Percentiles rank a stretch among this genome's conserved stretches.
phyloP scores from a whole-genome alignment of 2,329 filamentous ascomycete species.

The Xylariales sp. region DNA sequence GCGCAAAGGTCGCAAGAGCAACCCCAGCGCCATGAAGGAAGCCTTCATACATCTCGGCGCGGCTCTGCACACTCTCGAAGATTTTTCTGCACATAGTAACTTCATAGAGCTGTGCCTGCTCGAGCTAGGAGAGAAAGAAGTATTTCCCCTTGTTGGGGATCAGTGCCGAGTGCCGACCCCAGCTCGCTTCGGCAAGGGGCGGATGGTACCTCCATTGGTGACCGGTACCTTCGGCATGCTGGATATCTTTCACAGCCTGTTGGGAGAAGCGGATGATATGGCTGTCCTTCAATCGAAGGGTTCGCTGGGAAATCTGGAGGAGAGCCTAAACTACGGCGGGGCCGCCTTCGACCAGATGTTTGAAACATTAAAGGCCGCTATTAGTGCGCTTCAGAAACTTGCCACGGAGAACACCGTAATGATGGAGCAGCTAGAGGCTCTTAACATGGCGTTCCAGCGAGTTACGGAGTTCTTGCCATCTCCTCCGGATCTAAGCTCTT shows the following conservation, averaged over 20 bases:
- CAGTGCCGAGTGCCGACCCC: slow-evolving; percentile 27
- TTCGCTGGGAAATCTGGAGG: slow-evolving; percentile 20
- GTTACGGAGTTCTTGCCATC: slow-evolving; percentile 9
- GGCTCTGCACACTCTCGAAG: slow-evolving; percentile 48
- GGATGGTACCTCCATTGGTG: slow-evolving; percentile 45
- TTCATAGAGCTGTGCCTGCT: slow-evolving; percentile 47
- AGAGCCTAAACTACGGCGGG: slow-evolving; percentile 20
- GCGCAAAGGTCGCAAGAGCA: slow-evolving; percentile 12
- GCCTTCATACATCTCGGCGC: slow-evolving; percentile 36
- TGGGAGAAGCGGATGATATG: slow-evolving; percentile 26
- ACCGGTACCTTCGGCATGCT: slow-evolving; percentile 48
- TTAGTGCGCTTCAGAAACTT: slow-evolving; percentile 17
- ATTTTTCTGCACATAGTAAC: slow-evolving; percentile 51
- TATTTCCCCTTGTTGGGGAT: slow-evolving; percentile 47
- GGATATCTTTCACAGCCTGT: slow-evolving; percentile 26
- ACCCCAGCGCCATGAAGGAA: slow-evolving; percentile 15
- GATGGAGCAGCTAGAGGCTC: slow-evolving; percentile 18
- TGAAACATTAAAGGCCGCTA: slow-evolving; percentile 19
- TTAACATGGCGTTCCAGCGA: slow-evolving; percentile 20
- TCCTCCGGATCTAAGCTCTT: neutral
- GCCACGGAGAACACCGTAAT: slow-evolving; percentile 16
- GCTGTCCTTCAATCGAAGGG: slow-evolving; percentile 23
- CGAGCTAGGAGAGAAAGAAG: slow-evolving; percentile 44
- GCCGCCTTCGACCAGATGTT: slow-evolving; percentile 24
- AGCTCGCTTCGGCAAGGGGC: slow-evolving; percentile 30